Evolutionary conservation across 2,329 filamentous ascomycete genomes (phyloP).

Genomic region (Aspergillus viridinutans): DNA sequence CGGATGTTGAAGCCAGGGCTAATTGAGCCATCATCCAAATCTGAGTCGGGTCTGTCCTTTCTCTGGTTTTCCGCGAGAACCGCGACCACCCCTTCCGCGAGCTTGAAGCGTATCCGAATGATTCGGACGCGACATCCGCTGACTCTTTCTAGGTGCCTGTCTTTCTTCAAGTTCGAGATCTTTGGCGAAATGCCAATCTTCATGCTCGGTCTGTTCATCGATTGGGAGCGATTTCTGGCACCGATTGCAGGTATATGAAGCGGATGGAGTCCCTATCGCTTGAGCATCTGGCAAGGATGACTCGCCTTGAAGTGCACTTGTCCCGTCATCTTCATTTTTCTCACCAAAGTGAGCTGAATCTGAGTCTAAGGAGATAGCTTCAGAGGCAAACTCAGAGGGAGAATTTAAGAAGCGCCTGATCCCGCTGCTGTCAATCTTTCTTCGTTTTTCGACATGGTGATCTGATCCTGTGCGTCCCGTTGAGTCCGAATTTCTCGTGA

Average conservation of each 20-base stretch:
- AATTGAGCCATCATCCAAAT: conserved; percentile 24
- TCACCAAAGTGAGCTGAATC: not conserved
- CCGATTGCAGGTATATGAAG: conserved; percentile 54
- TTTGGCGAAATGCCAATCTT: conserved; percentile 92
- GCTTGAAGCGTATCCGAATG: conserved; percentile 13
- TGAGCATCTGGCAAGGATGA: not conserved
- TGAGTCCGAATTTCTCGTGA: conserved; percentile 13
- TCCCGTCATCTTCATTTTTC: not conserved
- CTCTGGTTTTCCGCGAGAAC: conserved; percentile 27
- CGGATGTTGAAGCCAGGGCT: not conserved
- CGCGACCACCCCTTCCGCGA: conserved; percentile 23
- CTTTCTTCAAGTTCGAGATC: conserved; percentile 69
- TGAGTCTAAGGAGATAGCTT: conserved; percentile 1
- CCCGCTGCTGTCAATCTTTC: conserved; percentile 45
- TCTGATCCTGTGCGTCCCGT: conserved; percentile 8
- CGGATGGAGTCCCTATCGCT: not conserved
- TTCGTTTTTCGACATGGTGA: conserved; percentile 39
- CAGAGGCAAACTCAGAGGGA: conserved; percentile 14
- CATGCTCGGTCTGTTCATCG: conserved; percentile 66
- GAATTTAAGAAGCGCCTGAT: conserved; percentile 59
- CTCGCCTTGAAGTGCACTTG: not conserved
- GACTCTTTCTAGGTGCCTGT: conserved; percentile 20
- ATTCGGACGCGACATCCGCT: conserved; percentile 9
- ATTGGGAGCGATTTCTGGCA: conserved; percentile 61
- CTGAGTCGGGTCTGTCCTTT: conserved; percentile 35